phyloP scores from a whole-genome alignment of 306 rosid genomes.

The Pyrus betulifolia region DNA sequence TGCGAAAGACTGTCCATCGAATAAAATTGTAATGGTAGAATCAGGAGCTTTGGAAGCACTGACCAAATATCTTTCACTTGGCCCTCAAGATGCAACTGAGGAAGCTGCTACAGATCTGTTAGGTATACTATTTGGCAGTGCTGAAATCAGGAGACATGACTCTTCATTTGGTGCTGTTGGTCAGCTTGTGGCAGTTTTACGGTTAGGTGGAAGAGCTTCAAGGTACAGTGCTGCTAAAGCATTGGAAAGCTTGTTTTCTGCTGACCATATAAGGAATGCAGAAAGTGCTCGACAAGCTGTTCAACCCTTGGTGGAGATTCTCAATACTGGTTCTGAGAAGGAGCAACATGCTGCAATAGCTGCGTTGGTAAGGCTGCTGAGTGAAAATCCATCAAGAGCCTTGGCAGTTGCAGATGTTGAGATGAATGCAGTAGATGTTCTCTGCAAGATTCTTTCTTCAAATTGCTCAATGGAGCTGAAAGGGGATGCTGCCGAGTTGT shows the following conservation, averaged over 20 bases:
- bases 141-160: conserved; percentile 90
- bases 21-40: conserved; percentile 89
- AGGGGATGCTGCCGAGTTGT: conserved; percentile 95
- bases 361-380: conserved; percentile 83
- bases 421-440: conserved; percentile 99
- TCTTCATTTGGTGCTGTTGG: conserved; percentile 89
- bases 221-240: conserved; percentile 97
- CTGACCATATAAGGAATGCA: conserved; percentile 93
- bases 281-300: conserved; percentile 91
- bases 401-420: conserved; percentile 97
- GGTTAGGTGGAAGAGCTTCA: conserved; percentile 94
- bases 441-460: conserved; percentile 89
- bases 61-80: conserved; percentile 87
- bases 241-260: conserved; percentile 93
- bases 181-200: conserved; percentile 97
- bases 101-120: conserved; percentile 96
- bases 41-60: conserved; percentile 94
- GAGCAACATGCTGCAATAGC: conserved; percentile 99
- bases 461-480: conserved; percentile 83
- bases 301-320: conserved; percentile 98
- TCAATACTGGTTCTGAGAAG: conserved; percentile 84
- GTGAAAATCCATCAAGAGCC: conserved; percentile 94
- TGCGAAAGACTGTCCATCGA: conserved; percentile 80
- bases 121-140: conserved; percentile 88
- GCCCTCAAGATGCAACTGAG: conserved; percentile 96